Conservation (phyloP, 176 grass and related monocot genomes). For the Neostapfia colusana region DNA sequence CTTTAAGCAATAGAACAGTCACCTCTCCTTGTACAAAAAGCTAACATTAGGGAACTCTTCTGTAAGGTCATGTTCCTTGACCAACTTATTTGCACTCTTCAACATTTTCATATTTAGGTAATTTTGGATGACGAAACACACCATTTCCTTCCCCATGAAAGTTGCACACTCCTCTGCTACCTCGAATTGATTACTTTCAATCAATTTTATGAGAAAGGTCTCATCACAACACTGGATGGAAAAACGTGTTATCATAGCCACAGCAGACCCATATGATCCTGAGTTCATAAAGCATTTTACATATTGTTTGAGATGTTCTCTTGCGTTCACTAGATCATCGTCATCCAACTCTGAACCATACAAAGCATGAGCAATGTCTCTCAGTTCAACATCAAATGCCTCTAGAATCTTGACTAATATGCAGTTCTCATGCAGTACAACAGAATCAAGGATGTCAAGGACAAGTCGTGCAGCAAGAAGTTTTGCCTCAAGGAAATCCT, state of each 20-base stretch:
- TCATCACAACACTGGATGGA: slow-evolving; percentile 60
- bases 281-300: slow-evolving; percentile 58
- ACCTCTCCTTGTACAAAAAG: slow-evolving; percentile 92
- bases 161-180: slow-evolving; percentile 75
- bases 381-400: slow-evolving; percentile 71
- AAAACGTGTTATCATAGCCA: slow-evolving; percentile 68
- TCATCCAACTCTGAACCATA: slow-evolving; percentile 54
- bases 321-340: slow-evolving; percentile 46
- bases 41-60: slow-evolving; percentile 83
- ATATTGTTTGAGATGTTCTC: slow-evolving; percentile 50
- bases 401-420: slow-evolving; percentile 89
- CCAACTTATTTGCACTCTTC: slow-evolving; percentile 77
- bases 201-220: slow-evolving; percentile 61
- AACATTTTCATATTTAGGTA: slow-evolving; percentile 80
- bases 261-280: slow-evolving; percentile 68
- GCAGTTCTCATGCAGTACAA: slow-evolving; percentile 69
- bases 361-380: slow-evolving; percentile 68
- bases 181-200: slow-evolving; percentile 65
- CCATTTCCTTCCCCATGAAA: slow-evolving; percentile 74
- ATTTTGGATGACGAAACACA: slow-evolving; percentile 68
- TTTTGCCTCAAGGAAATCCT: slow-evolving; percentile 85
- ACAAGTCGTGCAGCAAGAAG: slow-evolving; percentile 53
- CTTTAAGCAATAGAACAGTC: slow-evolving; percentile 21
- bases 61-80: slow-evolving; percentile 73
- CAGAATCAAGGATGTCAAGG: slow-evolving; percentile 65